Conservation (phyloP, 768 basidiomycete species). For the Daedaleopsis sinensis region DNA sequence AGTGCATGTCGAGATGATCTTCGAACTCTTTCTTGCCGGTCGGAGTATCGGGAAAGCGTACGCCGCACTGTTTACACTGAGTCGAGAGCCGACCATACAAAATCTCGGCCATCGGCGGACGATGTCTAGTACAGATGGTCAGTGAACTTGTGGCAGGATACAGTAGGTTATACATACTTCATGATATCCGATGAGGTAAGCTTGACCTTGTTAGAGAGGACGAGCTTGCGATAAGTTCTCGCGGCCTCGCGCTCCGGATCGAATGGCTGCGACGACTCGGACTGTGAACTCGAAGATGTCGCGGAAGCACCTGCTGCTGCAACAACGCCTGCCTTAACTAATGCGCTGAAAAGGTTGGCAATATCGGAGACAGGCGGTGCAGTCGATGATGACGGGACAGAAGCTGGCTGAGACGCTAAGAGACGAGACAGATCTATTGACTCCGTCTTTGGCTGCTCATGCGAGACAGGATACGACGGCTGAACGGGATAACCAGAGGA, state of each 20-base stretch:
- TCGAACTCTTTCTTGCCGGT: constrained; percentile 78
- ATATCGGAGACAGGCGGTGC: constrained; percentile 42
- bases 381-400: constrained; percentile 28
- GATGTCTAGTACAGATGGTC: constrained; percentile 44
- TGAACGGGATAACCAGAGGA: constrained; percentile 33
- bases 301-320: constrained; percentile 55
- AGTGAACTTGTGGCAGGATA: neutral
- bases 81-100: constrained; percentile 75
- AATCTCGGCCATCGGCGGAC: constrained; percentile 62
- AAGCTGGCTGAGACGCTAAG: constrained; percentile 28
- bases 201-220: constrained; percentile 62
- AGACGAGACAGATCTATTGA: constrained; percentile 34
- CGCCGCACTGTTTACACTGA: constrained; percentile 93
- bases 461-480: constrained; percentile 29
- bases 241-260: constrained; percentile 50
- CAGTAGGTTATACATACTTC: constrained; percentile 49
- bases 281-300: constrained; percentile 37
- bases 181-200: constrained; percentile 71
- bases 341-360: constrained; percentile 61
- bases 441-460: constrained; percentile 32
- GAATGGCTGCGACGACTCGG: constrained; percentile 34
- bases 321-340: constrained; percentile 82
- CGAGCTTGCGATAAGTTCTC: constrained; percentile 59
- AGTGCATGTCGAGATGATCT: constrained; percentile 95
- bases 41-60: constrained; percentile 77